A percentile compares a stretch with the other conserved stretches of the same genome.
Evolutionary conservation across 305 asterid species (phyloP).

Genomic region (Ilex paraguariensis): DNA sequence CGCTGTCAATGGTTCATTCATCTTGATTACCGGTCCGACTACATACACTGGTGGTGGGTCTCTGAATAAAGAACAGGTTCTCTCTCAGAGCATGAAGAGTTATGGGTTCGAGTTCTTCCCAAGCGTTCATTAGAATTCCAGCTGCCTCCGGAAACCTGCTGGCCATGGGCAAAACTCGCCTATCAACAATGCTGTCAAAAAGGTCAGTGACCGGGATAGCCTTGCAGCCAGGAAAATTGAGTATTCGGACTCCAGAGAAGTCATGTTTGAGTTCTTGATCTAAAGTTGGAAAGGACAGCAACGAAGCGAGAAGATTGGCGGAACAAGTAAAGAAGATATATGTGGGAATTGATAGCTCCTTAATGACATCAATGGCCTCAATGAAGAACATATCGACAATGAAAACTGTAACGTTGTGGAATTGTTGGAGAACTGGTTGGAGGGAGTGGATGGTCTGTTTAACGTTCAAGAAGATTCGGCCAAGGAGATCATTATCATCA

Average conservation of each 20-base stretch:
- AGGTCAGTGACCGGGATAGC: conserved; percentile 23
- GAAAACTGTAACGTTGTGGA: conserved; percentile 13
- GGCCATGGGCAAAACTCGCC: conserved; percentile 30
- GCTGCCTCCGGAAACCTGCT: conserved; percentile 18
- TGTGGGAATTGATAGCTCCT: conserved; percentile 27
- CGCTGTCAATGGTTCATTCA: conserved; percentile 7
- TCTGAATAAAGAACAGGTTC: conserved; percentile 16
- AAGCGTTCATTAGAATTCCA: conserved; percentile 31
- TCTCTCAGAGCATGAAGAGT: conserved; percentile 24
- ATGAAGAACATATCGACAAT: conserved; percentile 29
- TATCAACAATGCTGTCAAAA: conserved; percentile 13
- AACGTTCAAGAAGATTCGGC: conserved; percentile 14
- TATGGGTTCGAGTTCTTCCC: conserved; percentile 31
- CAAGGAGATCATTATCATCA: conserved; percentile 17
- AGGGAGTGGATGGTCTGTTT: conserved; percentile 22
- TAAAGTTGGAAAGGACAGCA: conserved; percentile 27
- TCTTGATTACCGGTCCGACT: conserved; percentile 33
- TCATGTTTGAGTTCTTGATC: conserved; percentile 30
- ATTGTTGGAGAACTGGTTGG: conserved; percentile 1
- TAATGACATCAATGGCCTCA: conserved; percentile 25
- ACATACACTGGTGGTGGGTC: conserved; percentile 26
- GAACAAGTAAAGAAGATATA: conserved; percentile 35
- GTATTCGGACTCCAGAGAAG: conserved; percentile 19
- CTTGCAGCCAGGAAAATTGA: conserved; percentile 31
- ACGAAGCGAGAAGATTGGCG: conserved; percentile 14